Conservation (phyloP, 495 filamentous ascomycete genomes). For the Neurospora sp. region DNA sequence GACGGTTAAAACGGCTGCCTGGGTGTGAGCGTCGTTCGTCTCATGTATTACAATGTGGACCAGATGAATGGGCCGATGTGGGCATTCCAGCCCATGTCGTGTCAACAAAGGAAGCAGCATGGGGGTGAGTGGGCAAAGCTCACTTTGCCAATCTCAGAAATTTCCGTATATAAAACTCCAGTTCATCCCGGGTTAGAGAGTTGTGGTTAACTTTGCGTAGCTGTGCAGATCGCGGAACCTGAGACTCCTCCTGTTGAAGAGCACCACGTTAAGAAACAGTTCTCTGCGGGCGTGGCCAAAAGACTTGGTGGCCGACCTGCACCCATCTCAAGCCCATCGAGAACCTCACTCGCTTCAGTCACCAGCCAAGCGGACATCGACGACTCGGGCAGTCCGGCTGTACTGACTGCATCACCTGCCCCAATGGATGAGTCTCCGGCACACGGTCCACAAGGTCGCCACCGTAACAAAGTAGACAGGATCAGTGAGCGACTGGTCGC, state of each 20-base stretch:
- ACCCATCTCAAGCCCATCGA: conserved; percentile 24
- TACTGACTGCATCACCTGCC: conserved; percentile 16
- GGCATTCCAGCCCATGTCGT: neutral
- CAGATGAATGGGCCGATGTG: neutral
- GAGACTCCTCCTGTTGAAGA: conserved; percentile 28
- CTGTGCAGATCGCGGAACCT: conserved; percentile 41
- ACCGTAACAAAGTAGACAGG: conserved; percentile 29
- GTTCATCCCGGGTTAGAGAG: neutral
- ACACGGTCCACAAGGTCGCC: conserved; percentile 17
- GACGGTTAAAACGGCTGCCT: neutral
- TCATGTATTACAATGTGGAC: neutral
- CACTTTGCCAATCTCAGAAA: neutral
- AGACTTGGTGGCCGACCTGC: conserved; percentile 32
- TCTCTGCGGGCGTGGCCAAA: conserved; percentile 28
- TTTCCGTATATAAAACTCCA: neutral
- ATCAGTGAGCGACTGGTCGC: conserved; percentile 47
- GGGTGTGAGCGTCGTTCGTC: neutral
- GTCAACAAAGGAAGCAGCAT: neutral
- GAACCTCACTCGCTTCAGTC: conserved; percentile 26
- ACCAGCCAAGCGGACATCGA: conserved; percentile 27
- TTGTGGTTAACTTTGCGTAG: conserved; percentile 20
- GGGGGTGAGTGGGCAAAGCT: conserved; percentile 5
- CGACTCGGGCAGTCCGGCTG: conserved; percentile 9
- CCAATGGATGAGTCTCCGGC: conserved; percentile 20
- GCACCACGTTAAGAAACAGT: conserved; percentile 31